Evolutionary conservation across 2,329 filamentous ascomycete species (phyloP), one percentile per base, ranked within the genome.

Genomic region (Ambrosiella cleistominuta): DNA sequence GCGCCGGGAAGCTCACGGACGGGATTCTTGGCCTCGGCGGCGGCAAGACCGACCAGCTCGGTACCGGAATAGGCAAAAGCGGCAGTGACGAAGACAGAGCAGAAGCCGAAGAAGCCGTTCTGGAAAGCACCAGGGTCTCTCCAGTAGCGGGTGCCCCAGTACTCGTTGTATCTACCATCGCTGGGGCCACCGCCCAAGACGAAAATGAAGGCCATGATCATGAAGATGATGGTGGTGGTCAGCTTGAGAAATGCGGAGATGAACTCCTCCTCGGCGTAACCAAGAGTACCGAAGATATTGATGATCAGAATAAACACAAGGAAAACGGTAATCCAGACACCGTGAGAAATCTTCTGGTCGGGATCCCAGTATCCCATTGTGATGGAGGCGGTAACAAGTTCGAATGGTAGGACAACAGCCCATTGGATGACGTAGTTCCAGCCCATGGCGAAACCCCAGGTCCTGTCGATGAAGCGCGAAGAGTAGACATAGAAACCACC

Each of bases 1-100:
- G 88, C 87, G 19, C 81, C 83, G 0, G 88, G 88, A 0, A 94
- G 75, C 0, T 82, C 79, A 66, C 86, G 81, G 62, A 80, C 76
- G 0, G 83, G 83, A 65, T 86, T 85, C 3, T 67, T 69, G 0
- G 82, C 79, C 69, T 87, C 83, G 11, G 83, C 83, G 3, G 83
- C 83, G 4, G 82, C 82, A 7, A 87, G 75, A 65, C 83, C 83
- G 51, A 86, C 82, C 4, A 84, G 70, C 66, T 86, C 83, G 1
- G 82, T 84, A 9, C 82, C 82, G 1, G 80, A 76, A 63, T 83
- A 86, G 42, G 82, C 73, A 64, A 86, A 86, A 11, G 82, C 82
- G 4, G 83, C 82, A 1, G 79, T 85, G 57, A 86, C 82, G 62
- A 86, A 85, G 60, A 83, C 79, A 61, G 74, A 76, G 66, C 82